Percentiles rank a stretch among this genome's conserved stretches.
phyloP scores from a whole-genome alignment of 257 asterid genomes.

The Pogostemon cablin region DNA sequence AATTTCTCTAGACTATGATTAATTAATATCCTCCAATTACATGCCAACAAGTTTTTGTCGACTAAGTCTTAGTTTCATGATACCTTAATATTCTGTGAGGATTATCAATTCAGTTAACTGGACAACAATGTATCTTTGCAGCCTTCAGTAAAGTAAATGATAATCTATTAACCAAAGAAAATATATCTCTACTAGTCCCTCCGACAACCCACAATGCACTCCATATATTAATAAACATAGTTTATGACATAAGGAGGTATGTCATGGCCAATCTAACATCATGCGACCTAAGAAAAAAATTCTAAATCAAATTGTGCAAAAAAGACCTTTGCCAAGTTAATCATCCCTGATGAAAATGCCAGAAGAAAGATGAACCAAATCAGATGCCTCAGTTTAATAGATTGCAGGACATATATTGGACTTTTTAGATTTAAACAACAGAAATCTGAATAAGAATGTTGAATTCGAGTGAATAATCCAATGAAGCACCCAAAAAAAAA shows the following conservation, averaged over 20 bases:
- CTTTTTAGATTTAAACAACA: conserved; percentile 10
- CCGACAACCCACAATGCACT: not conserved
- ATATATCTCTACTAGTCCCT: not conserved
- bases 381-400: not conserved
- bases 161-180: not conserved
- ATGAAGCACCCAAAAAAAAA: conserved; percentile 1
- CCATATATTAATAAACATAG: not conserved
- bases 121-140: conserved; percentile 1
- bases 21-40: not conserved
- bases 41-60: not conserved
- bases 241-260: not conserved
- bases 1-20: not conserved
- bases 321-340: conserved; percentile 8
- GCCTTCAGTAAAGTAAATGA: not conserved
- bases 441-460: not conserved
- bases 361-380: not conserved
- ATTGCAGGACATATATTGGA: not conserved
- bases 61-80: not conserved
- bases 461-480: not conserved
- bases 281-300: not conserved
- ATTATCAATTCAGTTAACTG: not conserved
- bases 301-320: not conserved
- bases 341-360: not conserved
- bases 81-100: not conserved
- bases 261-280: conserved; percentile 1